Base-by-base conservation (phyloP, 2,329 filamentous ascomycete species). In the Sarocladium kiliense region DNA sequence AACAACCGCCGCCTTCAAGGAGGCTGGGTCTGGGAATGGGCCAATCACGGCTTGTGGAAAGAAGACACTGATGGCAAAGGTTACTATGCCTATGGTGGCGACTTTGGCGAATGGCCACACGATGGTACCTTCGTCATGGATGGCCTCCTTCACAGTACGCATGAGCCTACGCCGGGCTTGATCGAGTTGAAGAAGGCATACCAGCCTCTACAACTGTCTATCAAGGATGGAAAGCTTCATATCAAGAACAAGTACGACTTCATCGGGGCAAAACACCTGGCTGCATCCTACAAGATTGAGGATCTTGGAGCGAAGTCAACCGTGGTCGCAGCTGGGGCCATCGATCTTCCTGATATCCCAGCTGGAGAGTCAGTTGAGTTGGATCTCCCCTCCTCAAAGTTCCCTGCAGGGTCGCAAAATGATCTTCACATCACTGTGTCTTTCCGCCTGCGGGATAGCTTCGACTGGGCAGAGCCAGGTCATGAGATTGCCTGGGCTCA, bases 21-120 rank as follows among this genome's bases (percentile, higher is more conserved):
- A 11, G 86, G 86, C 0, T 85, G 79, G 58, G 79, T 86, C 61
- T 86, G 83, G 82, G 82, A 86, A 62, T 86, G 82, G 82, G 80
- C 79, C 0, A 85, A 84, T 65, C 80, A 84, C 53, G 80, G 80
- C 0, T 65, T 84, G 1, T 74, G 72, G 68, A 76, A 73, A 57
- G 68, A 74, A 42, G 70, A 73, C 3, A 60, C 66, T 70, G 53
- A 56, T 27, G 74, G 69, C 25, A 73, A 69, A 55, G 68, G 68
- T 0, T 84, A 76, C 62, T 83, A 81, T 58, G 82, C 75, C 1
- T 85, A 84, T 50, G 83, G 82, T 2, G 81, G 82, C 10, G 81
- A 86, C 61, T 86, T 85, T 66, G 80, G 77, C 1, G 83, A 86
- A 56, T 64, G 70, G 2, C 83, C 82, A 0, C 81, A 86, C 57